Conservation (phyloP, 768 basidiomycete genomes). For the Boletus edulis region DNA sequence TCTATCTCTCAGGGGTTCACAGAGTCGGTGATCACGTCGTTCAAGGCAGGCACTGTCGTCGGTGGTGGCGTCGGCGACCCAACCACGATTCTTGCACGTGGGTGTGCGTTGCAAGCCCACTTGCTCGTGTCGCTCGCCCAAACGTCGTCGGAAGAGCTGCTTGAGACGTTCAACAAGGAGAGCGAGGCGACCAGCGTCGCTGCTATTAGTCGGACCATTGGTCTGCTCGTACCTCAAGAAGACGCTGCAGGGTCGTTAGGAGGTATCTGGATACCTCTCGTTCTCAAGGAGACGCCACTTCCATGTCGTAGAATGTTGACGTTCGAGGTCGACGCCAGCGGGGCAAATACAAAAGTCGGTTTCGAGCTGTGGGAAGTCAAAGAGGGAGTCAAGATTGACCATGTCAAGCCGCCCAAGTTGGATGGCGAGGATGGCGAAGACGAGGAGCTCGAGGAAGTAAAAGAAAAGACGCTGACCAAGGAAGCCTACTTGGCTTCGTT, state of each 20-base stretch:
- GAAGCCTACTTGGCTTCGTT: conserved; percentile 44
- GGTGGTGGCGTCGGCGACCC: conserved; percentile 78
- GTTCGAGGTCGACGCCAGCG: conserved; percentile 54
- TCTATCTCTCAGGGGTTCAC: conserved; percentile 50
- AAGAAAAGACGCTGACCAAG: conserved; percentile 59
- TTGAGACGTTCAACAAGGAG: conserved; percentile 45
- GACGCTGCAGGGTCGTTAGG: conserved; percentile 44
- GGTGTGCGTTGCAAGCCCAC: conserved; percentile 74
- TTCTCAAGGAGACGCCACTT: conserved; percentile 68
- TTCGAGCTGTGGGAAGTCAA: conserved; percentile 79
- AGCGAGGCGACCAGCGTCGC: conserved; percentile 43
- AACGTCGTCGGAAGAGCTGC: conserved; percentile 51
- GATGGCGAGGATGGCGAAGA: conserved; percentile 48
- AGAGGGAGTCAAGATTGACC: conserved; percentile 65
- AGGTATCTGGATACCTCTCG: conserved; percentile 63
- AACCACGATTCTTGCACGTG: conserved; percentile 71
- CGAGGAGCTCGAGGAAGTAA: conserved; percentile 61
- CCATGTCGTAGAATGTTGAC: conserved; percentile 61
- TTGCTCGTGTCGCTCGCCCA: conserved; percentile 50
- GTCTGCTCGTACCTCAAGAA: conserved; percentile 58
- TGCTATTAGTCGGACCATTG: conserved; percentile 63
- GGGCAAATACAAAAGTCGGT: conserved; percentile 39
- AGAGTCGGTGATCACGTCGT: conserved; percentile 64
- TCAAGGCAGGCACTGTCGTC: conserved; percentile 61
- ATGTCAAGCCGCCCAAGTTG: conserved; percentile 44